Evolutionary conservation across 2,329 filamentous ascomycete genomes (phyloP).

Genomic region (Exophiala aquamarina): DNA sequence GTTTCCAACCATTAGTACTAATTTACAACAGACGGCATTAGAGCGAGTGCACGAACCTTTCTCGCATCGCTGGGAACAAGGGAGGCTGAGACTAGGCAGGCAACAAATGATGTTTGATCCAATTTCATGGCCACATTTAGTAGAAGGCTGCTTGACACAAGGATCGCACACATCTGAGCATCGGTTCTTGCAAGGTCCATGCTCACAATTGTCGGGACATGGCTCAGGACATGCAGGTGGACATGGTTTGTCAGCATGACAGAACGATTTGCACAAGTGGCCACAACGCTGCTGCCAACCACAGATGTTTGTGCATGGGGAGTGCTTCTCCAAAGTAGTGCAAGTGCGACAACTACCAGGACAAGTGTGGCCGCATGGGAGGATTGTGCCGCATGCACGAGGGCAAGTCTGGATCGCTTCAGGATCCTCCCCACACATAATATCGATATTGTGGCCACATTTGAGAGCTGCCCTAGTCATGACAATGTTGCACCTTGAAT

Average conservation of each 20-base stretch:
- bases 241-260: constrained; percentile 22
- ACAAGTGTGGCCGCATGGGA: constrained; percentile 28
- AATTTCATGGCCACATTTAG: constrained; percentile 16
- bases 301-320: constrained; percentile 13
- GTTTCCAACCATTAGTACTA: neutral
- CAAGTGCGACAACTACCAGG: constrained; percentile 13
- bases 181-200: constrained; percentile 24
- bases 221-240: constrained; percentile 23
- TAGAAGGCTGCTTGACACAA: constrained; percentile 14
- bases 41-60: constrained; percentile 2
- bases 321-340: constrained; percentile 7
- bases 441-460: constrained; percentile 24
- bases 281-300: constrained; percentile 12
- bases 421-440: constrained; percentile 20
- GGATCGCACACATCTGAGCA: constrained; percentile 26
- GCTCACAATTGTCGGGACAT: constrained; percentile 21
- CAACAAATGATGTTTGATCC: constrained; percentile 20
- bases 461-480: constrained; percentile 8
- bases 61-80: constrained; percentile 18
- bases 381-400: constrained; percentile 14
- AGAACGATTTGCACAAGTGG: constrained; percentile 23
- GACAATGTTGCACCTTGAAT: constrained; percentile 16
- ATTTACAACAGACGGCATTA: too few relatives aligned
- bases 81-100: constrained; percentile 14
- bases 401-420: constrained; percentile 9